These are phyloP conservation scores for Phialophora tarda DNA, from an alignment of 2,329 filamentous ascomycete species.

Conservation along the genomic window DNA sequence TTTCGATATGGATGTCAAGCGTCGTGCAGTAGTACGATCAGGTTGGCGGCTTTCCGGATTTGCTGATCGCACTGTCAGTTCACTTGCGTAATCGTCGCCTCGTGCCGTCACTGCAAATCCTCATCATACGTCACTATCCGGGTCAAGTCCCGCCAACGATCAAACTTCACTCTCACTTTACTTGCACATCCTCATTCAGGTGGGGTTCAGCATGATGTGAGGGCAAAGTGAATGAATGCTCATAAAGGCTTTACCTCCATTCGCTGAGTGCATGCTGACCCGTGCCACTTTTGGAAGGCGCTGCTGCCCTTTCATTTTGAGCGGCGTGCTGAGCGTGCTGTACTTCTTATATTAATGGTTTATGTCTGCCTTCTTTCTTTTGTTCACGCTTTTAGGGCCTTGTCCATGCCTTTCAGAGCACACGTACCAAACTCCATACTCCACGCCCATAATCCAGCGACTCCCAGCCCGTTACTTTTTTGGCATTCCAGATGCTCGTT, in stretches of 20 bases:
- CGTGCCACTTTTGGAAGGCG: neutral
- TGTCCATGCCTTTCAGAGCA: neutral
- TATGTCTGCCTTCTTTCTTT: neutral
- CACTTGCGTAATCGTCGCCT: neutral
- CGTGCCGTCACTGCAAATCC: neutral
- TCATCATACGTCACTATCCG: constrained; percentile 8
- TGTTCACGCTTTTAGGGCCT: neutral
- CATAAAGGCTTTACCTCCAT: neutral
- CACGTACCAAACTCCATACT: neutral
- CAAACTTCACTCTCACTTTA: neutral
- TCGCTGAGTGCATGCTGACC: no score
- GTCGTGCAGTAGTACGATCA: neutral
- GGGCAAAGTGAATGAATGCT: neutral
- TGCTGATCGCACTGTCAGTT: neutral
- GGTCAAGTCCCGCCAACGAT: neutral
- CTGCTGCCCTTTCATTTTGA: neutral
- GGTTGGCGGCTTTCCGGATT: neutral
- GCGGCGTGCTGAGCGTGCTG: neutral
- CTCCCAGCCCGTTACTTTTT: neutral
- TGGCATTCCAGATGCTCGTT: neutral
- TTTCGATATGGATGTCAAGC: neutral
- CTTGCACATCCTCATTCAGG: neutral
- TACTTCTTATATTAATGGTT: neutral
- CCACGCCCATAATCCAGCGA: neutral
- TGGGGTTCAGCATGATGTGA: neutral